These are phyloP conservation scores for Diaporthe australafricana DNA, from an alignment of 2,329 filamentous ascomycete genomes.

Conservation along the genomic window DNA sequence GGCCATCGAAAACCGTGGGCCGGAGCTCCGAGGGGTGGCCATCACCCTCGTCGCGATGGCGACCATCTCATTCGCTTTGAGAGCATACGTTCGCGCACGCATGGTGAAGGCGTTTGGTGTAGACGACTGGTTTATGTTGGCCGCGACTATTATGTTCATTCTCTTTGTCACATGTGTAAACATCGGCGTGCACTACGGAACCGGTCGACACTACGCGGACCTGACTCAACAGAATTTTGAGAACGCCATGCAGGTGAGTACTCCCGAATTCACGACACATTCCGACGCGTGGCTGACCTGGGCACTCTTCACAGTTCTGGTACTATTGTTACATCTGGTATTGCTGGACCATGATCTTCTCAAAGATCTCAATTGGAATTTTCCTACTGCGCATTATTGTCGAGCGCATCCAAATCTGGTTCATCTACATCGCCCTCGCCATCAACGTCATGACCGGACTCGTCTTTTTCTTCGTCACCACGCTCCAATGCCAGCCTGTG, in stretches of 20 bases:
- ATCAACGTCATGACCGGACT: slow-evolving; percentile 51
- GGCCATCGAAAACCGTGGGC: slow-evolving; percentile 46
- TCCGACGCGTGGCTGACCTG: neutral
- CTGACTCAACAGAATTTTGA: slow-evolving; percentile 43
- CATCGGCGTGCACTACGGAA: slow-evolving; percentile 53
- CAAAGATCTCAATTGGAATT: slow-evolving; percentile 56
- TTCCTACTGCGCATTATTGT: slow-evolving; percentile 56
- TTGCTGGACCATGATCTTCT: slow-evolving; percentile 42
- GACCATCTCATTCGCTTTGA: slow-evolving; percentile 44
- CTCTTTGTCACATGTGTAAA: slow-evolving; percentile 50
- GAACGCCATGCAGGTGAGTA: slow-evolving; percentile 50
- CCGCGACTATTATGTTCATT: slow-evolving; percentile 49
- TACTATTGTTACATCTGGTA: slow-evolving; percentile 41
- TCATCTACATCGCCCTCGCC: slow-evolving; percentile 50
- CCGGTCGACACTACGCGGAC: slow-evolving; percentile 51
- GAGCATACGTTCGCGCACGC: slow-evolving; percentile 49
- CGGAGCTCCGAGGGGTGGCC: slow-evolving; percentile 49
- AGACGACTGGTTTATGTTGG: slow-evolving; percentile 54
- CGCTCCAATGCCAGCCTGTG: slow-evolving; percentile 55
- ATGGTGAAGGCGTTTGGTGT: slow-evolving; percentile 53
- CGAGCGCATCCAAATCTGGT: slow-evolving; percentile 46
- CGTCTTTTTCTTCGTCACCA: slow-evolving; percentile 54
- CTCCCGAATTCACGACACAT: neutral
- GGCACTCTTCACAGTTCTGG: slow-evolving; percentile 38
- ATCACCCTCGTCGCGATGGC: slow-evolving; percentile 45